Percentiles rank a stretch among this genome's conserved stretches.
These are phyloP conservation scores for Luffa acutangula DNA, from an alignment of 306 rosid species.

Conservation along the genomic window DNA sequence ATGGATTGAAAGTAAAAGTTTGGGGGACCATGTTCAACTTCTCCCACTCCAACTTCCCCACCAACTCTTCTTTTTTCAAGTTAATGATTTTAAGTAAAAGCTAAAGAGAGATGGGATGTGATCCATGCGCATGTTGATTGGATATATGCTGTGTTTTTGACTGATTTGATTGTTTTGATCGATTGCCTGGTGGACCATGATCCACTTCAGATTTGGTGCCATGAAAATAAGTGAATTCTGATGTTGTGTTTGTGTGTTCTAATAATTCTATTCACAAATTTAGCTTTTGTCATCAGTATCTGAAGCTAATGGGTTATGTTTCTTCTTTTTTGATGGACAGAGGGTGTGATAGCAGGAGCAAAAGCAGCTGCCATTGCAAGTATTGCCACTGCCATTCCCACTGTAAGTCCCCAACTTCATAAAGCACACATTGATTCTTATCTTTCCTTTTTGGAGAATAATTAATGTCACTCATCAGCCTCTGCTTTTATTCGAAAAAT, in stretches of 20 bases:
- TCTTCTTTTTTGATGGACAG: slow-evolving; percentile 24
- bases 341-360: slow-evolving; percentile 91
- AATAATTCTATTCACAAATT: not conserved
- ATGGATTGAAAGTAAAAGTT: not conserved
- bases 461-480: not conserved
- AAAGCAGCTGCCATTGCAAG: slow-evolving; percentile 81
- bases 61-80: not conserved
- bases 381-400: slow-evolving; percentile 91
- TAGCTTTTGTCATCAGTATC: not conserved
- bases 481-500: not conserved
- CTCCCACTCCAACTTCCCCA: not conserved
- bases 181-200: slow-evolving; percentile 6
- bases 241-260: not conserved
- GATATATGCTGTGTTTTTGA: not conserved
- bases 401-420: slow-evolving; percentile 33
- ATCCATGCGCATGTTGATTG: slow-evolving; percentile 12
- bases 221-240: slow-evolving; percentile 1
- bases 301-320: not conserved
- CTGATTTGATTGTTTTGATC: slow-evolving; percentile 3
- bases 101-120: slow-evolving; percentile 3
- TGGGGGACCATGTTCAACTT: not conserved
- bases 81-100: not conserved
- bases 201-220: slow-evolving; percentile 6
- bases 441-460: not conserved
- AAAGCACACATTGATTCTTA: not conserved